Percentiles rank a stretch among this genome's conserved stretches.
Evolutionary conservation across 2,329 filamentous ascomycete genomes (phyloP).

Genomic region (Ambrosiella beaveri): DNA sequence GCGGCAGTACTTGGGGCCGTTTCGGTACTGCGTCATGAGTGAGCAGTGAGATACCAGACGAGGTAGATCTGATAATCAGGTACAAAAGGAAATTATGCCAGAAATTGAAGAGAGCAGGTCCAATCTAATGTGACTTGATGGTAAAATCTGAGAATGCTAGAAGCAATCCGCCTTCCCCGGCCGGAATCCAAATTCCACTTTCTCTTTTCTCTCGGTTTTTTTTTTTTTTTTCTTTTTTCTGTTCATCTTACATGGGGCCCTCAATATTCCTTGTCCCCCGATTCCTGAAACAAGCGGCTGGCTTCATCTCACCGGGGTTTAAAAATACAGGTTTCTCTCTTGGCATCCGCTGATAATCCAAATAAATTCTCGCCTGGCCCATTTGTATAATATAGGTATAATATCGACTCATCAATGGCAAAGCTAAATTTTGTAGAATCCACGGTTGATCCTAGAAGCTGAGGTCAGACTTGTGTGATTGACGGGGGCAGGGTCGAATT

Average conservation of each 20-base stretch:
- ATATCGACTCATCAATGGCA: too few relatives aligned
- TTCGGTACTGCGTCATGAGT: too few relatives aligned
- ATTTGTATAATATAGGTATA: too few relatives aligned
- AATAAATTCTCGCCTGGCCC: neutral
- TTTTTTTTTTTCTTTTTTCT: neutral
- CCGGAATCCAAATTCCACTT: neutral
- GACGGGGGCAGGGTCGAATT: too few relatives aligned
- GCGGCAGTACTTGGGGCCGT: too few relatives aligned
- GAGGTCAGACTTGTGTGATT: too few relatives aligned
- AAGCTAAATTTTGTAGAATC: too few relatives aligned
- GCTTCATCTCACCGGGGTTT: neutral
- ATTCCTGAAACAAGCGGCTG: neutral
- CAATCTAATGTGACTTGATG: neutral
- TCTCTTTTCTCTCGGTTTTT: neutral
- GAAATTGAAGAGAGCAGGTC: too few relatives aligned
- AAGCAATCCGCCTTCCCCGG: neutral
- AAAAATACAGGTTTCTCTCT: neutral
- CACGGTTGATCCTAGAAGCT: too few relatives aligned
- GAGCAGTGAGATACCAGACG: too few relatives aligned
- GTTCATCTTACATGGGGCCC: neutral
- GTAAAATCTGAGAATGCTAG: neutral
- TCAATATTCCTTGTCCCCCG: neutral
- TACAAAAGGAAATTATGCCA: too few relatives aligned
- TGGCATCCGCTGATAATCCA: neutral
- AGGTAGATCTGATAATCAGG: too few relatives aligned